Conservation (phyloP, 805 yeast species). For the Nakazawaea ambrosiae region DNA sequence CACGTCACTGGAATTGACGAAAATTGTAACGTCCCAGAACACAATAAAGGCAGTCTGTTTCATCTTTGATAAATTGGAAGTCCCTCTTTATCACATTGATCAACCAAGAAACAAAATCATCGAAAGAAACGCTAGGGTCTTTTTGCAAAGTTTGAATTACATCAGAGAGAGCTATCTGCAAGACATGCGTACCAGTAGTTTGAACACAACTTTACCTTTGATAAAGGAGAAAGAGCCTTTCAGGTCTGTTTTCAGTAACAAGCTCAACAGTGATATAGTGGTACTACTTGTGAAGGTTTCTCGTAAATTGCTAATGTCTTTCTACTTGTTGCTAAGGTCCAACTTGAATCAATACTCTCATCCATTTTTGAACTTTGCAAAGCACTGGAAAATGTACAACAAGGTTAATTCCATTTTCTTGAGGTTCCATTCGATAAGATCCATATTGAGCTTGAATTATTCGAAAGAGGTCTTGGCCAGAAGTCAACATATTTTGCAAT, state of each 20-base stretch:
- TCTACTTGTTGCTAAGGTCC: constrained; percentile 1
- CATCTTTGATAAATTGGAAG: not conserved
- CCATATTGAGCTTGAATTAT: constrained; percentile 1
- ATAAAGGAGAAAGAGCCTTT: constrained; percentile 6
- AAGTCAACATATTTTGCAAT: not conserved
- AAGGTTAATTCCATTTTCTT: constrained; percentile 2
- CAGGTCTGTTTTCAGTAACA: constrained; percentile 3
- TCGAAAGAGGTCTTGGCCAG: not conserved
- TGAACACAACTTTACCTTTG: constrained; percentile 1
- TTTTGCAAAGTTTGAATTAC: constrained; percentile 6
- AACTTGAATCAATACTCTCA: not conserved
- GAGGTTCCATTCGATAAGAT: constrained; percentile 6
- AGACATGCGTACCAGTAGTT: not conserved
- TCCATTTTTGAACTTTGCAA: constrained; percentile 3
- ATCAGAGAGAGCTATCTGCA: not conserved
- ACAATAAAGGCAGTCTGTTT: not conserved
- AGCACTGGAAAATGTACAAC: constrained; percentile 1
- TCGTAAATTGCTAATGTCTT: not conserved
- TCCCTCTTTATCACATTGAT: not conserved
- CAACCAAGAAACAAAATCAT: not conserved
- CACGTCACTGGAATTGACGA: too few species aligned
- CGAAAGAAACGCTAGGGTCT: not conserved
- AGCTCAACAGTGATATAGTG: not conserved
- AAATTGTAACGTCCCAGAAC: not conserved
- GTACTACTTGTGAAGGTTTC: not conserved